Evolutionary conservation across 2,329 filamentous ascomycete species (phyloP), one percentile per base, ranked within the genome.

Genomic region (Phialocephala subalpina): DNA sequence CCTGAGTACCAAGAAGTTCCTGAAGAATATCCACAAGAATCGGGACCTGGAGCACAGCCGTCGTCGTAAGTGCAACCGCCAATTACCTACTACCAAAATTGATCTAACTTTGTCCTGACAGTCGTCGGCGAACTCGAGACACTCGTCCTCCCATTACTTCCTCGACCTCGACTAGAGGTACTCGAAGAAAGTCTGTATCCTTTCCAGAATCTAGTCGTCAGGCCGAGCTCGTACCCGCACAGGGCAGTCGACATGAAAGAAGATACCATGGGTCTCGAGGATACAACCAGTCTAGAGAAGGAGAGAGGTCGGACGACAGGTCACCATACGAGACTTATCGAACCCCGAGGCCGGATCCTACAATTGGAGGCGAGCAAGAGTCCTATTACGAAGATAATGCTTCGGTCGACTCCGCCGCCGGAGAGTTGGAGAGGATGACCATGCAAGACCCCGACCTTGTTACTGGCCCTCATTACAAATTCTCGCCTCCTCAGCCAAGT

Each of bases 261-360:
- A 20, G 18, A 18, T 60, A 64, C 36, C 38, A 64, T 55, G 40
- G 29, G 8, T 22, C 22, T 27, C 47, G 25, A 27, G 49, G 57
- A 1, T 49, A 47, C 27, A 45, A 35, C 20, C 33, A 14, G 2
- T 36, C 62, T 33, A 57, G 57, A 12, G 57, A 27, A 20, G 62
- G 27, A 11, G 27, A 35, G 14, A 20, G 35, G 1, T 6, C 8
- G 1, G 62, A 56, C 6, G n/a, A 36, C 1, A 20, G 4, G 12
- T 49, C 36, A 8, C 8, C 22, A 3, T 22, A 57, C 8, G 58
- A 60, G 16, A 12, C 4, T 7, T 25, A 52, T 29, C 20, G 27
- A 27, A 22, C 25, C 11, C 22, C 47, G 1, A 11, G 14, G n/a
- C 6, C 25, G 18, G 47, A 27, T 29, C 47, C 47, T 29, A 2